Percentiles rank a stretch among this genome's conserved stretches.
Conservation (phyloP, 176 grass and related monocot genomes). For the Eragrostis curvula region DNA sequence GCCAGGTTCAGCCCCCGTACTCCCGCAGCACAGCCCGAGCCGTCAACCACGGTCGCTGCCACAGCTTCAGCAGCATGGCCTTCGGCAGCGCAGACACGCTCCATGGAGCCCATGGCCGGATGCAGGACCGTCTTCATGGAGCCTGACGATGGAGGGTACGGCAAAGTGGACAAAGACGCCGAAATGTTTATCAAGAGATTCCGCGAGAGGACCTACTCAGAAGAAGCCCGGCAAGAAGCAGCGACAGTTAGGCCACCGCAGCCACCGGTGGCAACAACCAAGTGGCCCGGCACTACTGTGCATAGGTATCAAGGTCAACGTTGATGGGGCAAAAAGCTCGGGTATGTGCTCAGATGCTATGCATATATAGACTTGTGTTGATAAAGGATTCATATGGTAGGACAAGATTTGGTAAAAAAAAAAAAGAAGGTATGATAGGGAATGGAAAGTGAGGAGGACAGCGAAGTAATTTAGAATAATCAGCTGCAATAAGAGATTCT, state of each 20-base stretch:
- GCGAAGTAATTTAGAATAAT: no score
- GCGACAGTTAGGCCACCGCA: background rate
- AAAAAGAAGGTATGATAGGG: no score
- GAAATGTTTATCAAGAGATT: constrained; percentile 14
- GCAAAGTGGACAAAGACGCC: constrained; percentile 17
- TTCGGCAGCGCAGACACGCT: background rate
- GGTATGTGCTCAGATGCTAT: no score
- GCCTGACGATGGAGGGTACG: background rate
- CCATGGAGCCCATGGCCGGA: constrained; percentile 13
- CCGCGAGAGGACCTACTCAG: constrained; percentile 8
- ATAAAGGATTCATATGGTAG: no score
- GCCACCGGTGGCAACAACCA: background rate
- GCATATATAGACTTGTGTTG: no score
- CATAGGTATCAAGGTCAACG: background rate
- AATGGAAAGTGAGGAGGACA: no score
- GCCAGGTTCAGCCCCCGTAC: background rate
- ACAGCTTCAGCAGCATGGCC: background rate
- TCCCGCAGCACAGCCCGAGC: background rate
- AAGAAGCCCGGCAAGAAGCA: background rate
- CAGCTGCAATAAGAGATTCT: no score
- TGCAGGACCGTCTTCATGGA: constrained; percentile 16
- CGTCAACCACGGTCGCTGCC: background rate
- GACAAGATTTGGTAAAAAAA: no score
- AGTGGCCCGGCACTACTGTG: background rate
- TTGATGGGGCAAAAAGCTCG: background rate